Conservation (phyloP, 1,139 yeast species). For the Candida glucosophila region DNA sequence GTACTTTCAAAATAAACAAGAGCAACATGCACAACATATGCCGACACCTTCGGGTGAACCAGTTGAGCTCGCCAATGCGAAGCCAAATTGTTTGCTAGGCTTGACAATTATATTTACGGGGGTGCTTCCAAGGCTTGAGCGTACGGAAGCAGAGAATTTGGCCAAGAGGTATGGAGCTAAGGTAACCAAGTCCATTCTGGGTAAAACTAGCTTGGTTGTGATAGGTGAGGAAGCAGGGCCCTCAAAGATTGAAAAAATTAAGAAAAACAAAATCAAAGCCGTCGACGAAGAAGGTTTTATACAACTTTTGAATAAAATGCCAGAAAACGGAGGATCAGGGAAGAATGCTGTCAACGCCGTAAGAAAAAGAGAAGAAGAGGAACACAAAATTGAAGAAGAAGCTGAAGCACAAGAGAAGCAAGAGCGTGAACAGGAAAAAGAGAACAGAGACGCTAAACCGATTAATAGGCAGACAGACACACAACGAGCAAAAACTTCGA, state of each 20-base stretch:
- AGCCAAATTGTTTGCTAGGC: conserved; percentile 77
- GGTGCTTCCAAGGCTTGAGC: conserved; percentile 65
- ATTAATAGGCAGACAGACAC: conserved; percentile 29
- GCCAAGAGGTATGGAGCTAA: conserved; percentile 89
- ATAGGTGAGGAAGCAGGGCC: conserved; percentile 98
- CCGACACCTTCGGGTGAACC: conserved; percentile 16
- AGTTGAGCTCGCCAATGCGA: conserved; percentile 60
- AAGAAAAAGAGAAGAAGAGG: conserved; percentile 61
- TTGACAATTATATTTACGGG: conserved; percentile 93
- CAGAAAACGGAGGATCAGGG: conserved; percentile 86
- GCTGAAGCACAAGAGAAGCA: conserved; percentile 31
- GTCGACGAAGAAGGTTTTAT: conserved; percentile 84
- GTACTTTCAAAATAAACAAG: conserved; percentile 42
- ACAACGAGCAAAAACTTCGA: too few relatives aligned
- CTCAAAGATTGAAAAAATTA: conserved; percentile 75
- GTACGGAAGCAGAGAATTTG: conserved; percentile 65
- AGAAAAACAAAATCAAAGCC: conserved; percentile 63
- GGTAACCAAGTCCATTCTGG: conserved; percentile 79
- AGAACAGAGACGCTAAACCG: conserved; percentile 4
- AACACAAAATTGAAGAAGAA: conserved; percentile 39
- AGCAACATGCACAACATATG: too few relatives aligned
- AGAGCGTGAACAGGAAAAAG: conserved; percentile 12
- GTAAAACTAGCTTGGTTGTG: conserved; percentile 82
- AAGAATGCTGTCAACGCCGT: conserved; percentile 67
- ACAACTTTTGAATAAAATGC: conserved; percentile 68